phyloP scores from a whole-genome alignment of 768 basidiomycete genomes.

The Pleurotus ostreatus region DNA sequence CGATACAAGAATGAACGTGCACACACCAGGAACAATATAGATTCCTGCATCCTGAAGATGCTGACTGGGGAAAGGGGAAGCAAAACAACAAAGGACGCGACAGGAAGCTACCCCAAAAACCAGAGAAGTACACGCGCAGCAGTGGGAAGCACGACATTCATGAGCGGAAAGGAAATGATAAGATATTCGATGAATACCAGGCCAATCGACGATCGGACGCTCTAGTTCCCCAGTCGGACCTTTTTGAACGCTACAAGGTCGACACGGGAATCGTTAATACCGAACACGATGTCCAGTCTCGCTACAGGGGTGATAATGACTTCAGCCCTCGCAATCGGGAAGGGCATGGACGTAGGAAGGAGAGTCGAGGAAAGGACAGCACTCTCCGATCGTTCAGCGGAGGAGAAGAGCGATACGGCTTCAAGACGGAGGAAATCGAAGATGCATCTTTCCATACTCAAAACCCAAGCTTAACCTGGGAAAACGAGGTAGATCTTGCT shows the following conservation, averaged over 20 bases:
- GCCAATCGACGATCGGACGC: slow-evolving; percentile 28
- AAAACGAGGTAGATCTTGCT: no score
- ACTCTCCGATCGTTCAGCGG: neutral
- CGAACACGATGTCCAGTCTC: neutral
- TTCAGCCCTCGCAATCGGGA: neutral
- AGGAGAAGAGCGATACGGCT: neutral
- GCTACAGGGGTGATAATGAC: neutral
- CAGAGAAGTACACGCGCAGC: slow-evolving; percentile 13
- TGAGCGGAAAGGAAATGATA: neutral
- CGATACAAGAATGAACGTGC: neutral
- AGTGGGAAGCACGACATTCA: slow-evolving; percentile 1
- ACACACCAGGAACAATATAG: slow-evolving; percentile 14
- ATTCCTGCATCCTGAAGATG: slow-evolving; percentile 49
- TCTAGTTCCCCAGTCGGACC: slow-evolving; percentile 38
- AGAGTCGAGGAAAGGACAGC: slow-evolving; percentile 11
- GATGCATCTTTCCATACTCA: neutral
- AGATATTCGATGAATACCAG: slow-evolving; percentile 10
- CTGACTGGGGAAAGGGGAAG: slow-evolving; percentile 37
- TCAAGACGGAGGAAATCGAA: slow-evolving; percentile 6
- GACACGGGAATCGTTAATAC: slow-evolving; percentile 14
- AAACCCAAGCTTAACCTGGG: neutral
- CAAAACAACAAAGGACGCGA: slow-evolving; percentile 13
- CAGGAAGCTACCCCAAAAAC: slow-evolving; percentile 3
- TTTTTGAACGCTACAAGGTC: slow-evolving; percentile 31
- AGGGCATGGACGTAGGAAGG: neutral